Base-by-base conservation (phyloP, 2,329 filamentous ascomycete species). In the Aureobasidium sp. region DNA sequence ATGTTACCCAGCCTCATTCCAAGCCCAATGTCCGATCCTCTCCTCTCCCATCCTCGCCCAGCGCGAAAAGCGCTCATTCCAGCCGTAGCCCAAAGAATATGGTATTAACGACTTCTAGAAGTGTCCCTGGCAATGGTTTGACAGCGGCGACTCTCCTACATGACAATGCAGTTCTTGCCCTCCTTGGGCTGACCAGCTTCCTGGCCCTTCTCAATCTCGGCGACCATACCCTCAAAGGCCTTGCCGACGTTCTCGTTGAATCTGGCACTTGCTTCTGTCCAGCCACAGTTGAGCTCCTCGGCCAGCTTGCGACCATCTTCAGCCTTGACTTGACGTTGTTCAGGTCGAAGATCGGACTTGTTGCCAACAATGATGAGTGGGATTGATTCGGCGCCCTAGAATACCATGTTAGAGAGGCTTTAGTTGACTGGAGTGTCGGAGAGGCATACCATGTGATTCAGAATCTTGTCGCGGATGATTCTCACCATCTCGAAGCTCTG, bases 401-500 rank as follows among this genome's bases (percentile, higher is more conserved):
- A 32, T 36, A 54, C 39, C 30, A 61, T 50, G 63, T 63, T 51
- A 65, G 32, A 37, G 3, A 25, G 3, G 21, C 6, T 1, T 41
- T 1, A 36, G 5, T 11, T 21, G 47, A 11, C 7, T 16, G 29
- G 11, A 9, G 25, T 5, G 4, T 13, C 13, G 10, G 7, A 16
- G 16, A 21, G 16, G 76, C 86, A 72, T 79, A 96, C 93, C 66
- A 97, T 79, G 73, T 97, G 93, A 74, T 96, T 96, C 62, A 99
- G 80, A 65, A 99, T 97, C 82, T 97, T 99, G 74, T 97, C 93
- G 30, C 92, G 83, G 67, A 99, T 96, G 63, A 97, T 91, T 70
- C 90, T 86, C 55, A 96, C 88, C 93, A 97, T 99, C 74, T 99
- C 94, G 72, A 97, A 97, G 9, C 91, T 96, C 69, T 94, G 89